A percentile compares a stretch with the other conserved stretches of the same genome.
Conservation (phyloP, 2,329 filamentous ascomycete genomes). For the Verticillium nubilum region DNA sequence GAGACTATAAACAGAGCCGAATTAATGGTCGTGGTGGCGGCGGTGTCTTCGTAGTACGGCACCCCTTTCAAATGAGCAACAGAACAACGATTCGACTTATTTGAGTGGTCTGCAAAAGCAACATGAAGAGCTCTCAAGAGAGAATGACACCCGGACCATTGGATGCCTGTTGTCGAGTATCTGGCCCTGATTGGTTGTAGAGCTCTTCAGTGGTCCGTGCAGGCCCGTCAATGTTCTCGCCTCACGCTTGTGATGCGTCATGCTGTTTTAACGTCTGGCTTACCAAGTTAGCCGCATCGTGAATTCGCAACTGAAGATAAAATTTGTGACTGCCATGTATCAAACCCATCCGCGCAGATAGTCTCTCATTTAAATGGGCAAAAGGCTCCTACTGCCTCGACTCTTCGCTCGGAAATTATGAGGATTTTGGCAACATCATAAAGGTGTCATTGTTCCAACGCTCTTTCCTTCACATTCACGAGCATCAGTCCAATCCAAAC, state of each 20-base stretch:
- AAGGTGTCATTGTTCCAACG: background rate
- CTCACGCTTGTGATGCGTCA: background rate
- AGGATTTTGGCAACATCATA: background rate
- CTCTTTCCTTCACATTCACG: background rate
- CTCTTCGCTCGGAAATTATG: background rate
- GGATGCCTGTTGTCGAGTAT: background rate
- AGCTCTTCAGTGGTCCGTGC: background rate
- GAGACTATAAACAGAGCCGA: too few species aligned
- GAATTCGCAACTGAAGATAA: background rate
- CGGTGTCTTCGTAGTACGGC: too few species aligned
- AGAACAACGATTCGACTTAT: too few species aligned
- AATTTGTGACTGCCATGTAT: background rate
- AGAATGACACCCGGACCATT: too few species aligned
- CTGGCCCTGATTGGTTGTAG: background rate
- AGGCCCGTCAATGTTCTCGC: background rate
- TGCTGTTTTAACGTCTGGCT: background rate
- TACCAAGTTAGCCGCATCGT: background rate
- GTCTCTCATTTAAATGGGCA: background rate
- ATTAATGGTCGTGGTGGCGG: too few species aligned
- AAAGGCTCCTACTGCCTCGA: background rate
- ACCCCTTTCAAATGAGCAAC: too few species aligned
- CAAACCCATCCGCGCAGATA: background rate
- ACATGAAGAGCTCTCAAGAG: too few species aligned
- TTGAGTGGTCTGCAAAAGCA: too few species aligned
- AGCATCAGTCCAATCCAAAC: background rate